Evolutionary conservation across 371 early-diverging fungal genomes (phyloP), one percentile per base, ranked within the genome.

Genomic region (Mortierella sp.): DNA sequence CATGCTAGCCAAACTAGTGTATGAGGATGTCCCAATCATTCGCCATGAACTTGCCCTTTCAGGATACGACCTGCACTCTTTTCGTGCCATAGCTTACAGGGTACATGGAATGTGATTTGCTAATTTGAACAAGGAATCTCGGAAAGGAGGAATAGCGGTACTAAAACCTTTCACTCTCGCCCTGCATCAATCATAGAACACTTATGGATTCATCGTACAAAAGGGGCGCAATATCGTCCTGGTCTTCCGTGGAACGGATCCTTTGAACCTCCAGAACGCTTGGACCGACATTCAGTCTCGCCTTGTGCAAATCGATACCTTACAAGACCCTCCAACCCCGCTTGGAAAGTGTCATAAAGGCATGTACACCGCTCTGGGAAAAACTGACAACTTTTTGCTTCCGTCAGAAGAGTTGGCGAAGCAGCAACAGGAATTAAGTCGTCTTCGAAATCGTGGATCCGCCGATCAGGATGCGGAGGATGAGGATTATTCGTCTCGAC

Each of bases 241-340:
- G 3, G 86, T 88, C 13, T 88, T 88, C 64, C 81, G 88, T 58
- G 88, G 88, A 26, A 86, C 88, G 10, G 87, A 86, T 58, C 88
- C 88, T 13, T 55, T 88, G 30, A 88, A 88, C 65, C 85, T 88
- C 18, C 86, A 86, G 54, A 85, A 88, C 34, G 86, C 85, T 57
- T 67, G 86, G 54, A 88, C 88, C 18, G 85, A 88, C 52, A 58
- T 86, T 23, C 83, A 85, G 23, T 72, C 83, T 13, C 68, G 68
- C 0, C 82, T 86, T 80, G 63, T 69, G 1, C 54, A 61, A 10
- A 68, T 76, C 39, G 38, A 64, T 21, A 79, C 82, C 8, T 63
- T 81, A n/a, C 70, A 85, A 10, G 69, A 82, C n/a, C 74, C 84
- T 2, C 58, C 80, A n/a, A 83, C 83, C 0, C 76, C 82, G 2